Evolutionary conservation across 495 filamentous ascomycete species (phyloP).

Genomic region (Aspergillus avenaceus): DNA sequence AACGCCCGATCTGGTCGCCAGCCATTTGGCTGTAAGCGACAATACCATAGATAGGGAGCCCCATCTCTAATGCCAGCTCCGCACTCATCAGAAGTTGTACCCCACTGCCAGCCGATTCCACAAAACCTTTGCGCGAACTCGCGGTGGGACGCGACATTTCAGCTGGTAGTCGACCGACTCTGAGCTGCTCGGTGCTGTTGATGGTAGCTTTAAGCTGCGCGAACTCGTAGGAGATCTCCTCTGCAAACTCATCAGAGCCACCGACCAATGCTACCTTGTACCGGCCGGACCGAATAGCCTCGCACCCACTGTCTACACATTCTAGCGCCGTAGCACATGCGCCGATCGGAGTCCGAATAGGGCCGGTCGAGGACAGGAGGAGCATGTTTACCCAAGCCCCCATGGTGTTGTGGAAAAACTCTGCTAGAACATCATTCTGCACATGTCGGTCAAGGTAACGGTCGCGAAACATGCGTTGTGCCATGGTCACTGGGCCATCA

Average conservation of each 20-base stretch:
- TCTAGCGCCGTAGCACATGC: constrained; percentile 97
- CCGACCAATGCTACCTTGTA: constrained; percentile 93
- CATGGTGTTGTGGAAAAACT: constrained; percentile 99
- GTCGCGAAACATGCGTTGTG: constrained; percentile 97
- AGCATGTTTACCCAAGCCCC: constrained; percentile 99
- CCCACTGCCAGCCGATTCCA: constrained; percentile 97
- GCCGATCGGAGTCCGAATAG: constrained; percentile 96
- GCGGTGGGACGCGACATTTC: constrained; percentile 98
- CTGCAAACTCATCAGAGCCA: constrained; percentile 97
- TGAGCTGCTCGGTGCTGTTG: constrained; percentile 91
- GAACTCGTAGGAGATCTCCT: constrained; percentile 98
- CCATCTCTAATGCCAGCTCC: constrained; percentile 92
- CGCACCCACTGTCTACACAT: constrained; percentile 93
- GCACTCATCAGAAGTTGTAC: constrained; percentile 97
- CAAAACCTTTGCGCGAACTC: constrained; percentile 93
- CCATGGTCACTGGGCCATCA: constrained; percentile 72
- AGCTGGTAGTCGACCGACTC: constrained; percentile 83
- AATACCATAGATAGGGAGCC: constrained; percentile 93
- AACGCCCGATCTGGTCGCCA: constrained; percentile 97
- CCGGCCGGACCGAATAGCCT: constrained; percentile 94
- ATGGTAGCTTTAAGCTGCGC: constrained; percentile 99
- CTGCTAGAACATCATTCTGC: constrained; percentile 96
- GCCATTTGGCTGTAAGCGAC: constrained; percentile 90
- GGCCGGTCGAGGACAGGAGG: constrained; percentile 89
- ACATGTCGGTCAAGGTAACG: constrained; percentile 93